phyloP scores from a whole-genome alignment of 176 grass and related monocot genomes.

The Raddia guianensis region DNA sequence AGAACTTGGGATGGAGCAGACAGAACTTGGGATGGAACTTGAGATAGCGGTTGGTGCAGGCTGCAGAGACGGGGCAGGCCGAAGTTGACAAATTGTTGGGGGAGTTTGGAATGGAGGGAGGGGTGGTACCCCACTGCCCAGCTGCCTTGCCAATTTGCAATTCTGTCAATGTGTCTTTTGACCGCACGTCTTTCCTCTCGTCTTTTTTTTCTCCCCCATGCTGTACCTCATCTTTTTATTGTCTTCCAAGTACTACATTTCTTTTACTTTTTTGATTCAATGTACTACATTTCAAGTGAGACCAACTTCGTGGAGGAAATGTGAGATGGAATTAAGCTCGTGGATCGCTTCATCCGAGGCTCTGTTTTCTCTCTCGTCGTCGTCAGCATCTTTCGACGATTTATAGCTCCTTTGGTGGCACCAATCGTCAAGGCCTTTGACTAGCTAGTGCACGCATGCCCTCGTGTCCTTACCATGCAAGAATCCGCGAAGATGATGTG shows the following conservation, averaged over 20 bases:
- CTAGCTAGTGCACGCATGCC: too few relatives aligned
- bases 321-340: too few relatives aligned
- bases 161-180: constrained; percentile 8
- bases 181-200: background rate
- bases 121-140: background rate
- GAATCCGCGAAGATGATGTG: too few relatives aligned
- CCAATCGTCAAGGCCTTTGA: constrained; percentile 1
- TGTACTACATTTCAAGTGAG: too few relatives aligned
- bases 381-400: constrained; percentile 3
- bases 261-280: too few relatives aligned
- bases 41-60: constrained; percentile 2
- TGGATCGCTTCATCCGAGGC: background rate
- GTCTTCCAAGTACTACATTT: background rate
- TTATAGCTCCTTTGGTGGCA: background rate
- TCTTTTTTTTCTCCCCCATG: background rate
- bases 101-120: background rate
- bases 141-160: background rate
- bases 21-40: too few relatives aligned
- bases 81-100: constrained; percentile 17
- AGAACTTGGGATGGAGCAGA: background rate
- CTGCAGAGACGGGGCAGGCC: background rate
- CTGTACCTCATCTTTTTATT: constrained; percentile 1
- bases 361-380: background rate
- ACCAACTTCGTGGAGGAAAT: too few relatives aligned
- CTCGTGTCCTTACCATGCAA: too few relatives aligned